Conservation (phyloP, 371 early-diverging fungal species). For the Circinella umbellata region DNA sequence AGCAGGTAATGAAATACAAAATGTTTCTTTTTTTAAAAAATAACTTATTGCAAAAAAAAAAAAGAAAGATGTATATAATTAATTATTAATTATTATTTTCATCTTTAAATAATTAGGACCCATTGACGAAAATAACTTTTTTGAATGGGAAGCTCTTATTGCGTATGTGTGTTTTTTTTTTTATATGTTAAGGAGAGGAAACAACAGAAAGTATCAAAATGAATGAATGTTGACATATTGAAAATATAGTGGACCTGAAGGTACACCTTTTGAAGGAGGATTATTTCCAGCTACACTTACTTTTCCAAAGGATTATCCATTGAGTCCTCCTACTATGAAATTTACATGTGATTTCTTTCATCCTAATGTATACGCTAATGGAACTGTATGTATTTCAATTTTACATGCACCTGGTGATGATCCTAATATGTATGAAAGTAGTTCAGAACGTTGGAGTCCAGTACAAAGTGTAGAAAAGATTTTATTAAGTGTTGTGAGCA, state of each 20-base stretch:
- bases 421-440: constrained; percentile 94
- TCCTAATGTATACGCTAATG: constrained; percentile 97
- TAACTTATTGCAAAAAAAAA: no score
- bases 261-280: constrained; percentile 92
- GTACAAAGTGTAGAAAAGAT: constrained; percentile 99
- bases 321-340: constrained; percentile 90
- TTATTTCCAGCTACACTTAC: constrained; percentile 83
- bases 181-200: not conserved
- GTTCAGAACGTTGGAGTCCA: constrained; percentile 94
- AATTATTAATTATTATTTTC: not conserved
- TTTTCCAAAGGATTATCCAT: constrained; percentile 96
- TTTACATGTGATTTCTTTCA: constrained; percentile 94
- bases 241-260: constrained; percentile 83
- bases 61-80: not conserved
- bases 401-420: constrained; percentile 99
- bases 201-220: not conserved
- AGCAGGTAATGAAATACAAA: constrained; percentile 65
- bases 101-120: constrained; percentile 63
- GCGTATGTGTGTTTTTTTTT: constrained; percentile 58
- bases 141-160: constrained; percentile 96
- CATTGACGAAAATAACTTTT: constrained; percentile 89
- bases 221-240: not conserved
- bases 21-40: not conserved
- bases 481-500: constrained; percentile 90
- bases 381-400: constrained; percentile 98